Evolutionary conservation across 441 rosid genomes (phyloP).

Genomic region (Lepidium campestre): DNA sequence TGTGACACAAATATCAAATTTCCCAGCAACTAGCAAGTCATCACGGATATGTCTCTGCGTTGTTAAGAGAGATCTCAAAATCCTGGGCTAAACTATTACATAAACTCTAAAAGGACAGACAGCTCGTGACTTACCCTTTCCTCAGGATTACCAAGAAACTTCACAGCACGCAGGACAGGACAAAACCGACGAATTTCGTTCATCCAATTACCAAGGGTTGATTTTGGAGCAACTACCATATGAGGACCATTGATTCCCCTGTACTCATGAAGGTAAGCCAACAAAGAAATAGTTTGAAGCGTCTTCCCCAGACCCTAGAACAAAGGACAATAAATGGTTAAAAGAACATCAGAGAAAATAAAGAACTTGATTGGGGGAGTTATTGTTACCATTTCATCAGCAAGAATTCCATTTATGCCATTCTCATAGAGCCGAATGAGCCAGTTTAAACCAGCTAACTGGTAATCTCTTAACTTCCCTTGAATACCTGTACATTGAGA

Average conservation of each 20-base stretch:
- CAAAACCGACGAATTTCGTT: constrained; percentile 99
- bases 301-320: constrained; percentile 98
- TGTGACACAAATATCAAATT: constrained; percentile 97
- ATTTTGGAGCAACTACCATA: constrained; percentile 99
- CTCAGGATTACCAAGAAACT: constrained; percentile 98
- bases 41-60: constrained; percentile 91
- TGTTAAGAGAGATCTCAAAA: constrained; percentile 17
- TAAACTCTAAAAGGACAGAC: constrained; percentile 1
- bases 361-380: background rate
- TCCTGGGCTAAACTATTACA: background rate
- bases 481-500: constrained; percentile 62
- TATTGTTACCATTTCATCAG: constrained; percentile 89
- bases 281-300: constrained; percentile 91
- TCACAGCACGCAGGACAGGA: constrained; percentile 81
- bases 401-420: constrained; percentile 98
- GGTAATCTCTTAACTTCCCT: constrained; percentile 98
- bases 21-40: constrained; percentile 86
- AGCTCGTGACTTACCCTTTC: constrained; percentile 65
- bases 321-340: background rate
- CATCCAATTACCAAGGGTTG: constrained; percentile 99
- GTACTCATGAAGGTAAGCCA: constrained; percentile 94
- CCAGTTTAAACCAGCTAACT: constrained; percentile 97
- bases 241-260: constrained; percentile 97
- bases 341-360: background rate
- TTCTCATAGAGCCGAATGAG: constrained; percentile 96